Percentiles rank a stretch among this genome's conserved stretches.
These are phyloP conservation scores for Phytophthora idaei DNA, from an alignment of 352 stramenopile species.

Conservation along the genomic window DNA sequence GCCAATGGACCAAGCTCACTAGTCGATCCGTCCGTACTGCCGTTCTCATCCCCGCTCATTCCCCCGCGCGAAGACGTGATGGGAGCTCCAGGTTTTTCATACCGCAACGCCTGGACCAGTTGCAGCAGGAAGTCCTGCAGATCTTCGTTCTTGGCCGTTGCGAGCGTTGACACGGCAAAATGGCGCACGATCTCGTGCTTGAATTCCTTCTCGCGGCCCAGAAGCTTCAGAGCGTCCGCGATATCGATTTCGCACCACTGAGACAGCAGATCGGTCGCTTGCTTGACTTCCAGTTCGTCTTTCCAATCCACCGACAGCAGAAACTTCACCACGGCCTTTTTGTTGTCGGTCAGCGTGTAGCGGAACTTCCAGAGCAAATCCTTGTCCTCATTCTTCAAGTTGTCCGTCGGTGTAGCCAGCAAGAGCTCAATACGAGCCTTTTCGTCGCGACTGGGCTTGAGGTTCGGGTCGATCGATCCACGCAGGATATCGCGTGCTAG, in stretches of 20 bases:
- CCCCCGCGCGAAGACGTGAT: slow-evolving; percentile 43
- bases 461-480: slow-evolving; percentile 96
- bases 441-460: slow-evolving; percentile 97
- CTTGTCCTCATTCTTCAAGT: slow-evolving; percentile 92
- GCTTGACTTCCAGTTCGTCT: slow-evolving; percentile 96
- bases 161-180: slow-evolving; percentile 97
- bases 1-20: slow-evolving; percentile 85
- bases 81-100: slow-evolving; percentile 61
- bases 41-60: slow-evolving; percentile 49
- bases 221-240: slow-evolving; percentile 97
- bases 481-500: slow-evolving; percentile 95
- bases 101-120: slow-evolving; percentile 97
- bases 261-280: slow-evolving; percentile 84
- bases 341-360: slow-evolving; percentile 95
- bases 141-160: slow-evolving; percentile 96
- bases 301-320: slow-evolving; percentile 98
- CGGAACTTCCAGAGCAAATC: slow-evolving; percentile 97
- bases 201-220: slow-evolving; percentile 92
- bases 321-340: slow-evolving; percentile 98
- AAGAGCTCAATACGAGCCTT: slow-evolving; percentile 92
- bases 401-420: slow-evolving; percentile 93
- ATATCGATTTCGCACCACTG: slow-evolving; percentile 96
- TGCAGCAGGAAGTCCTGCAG: slow-evolving; percentile 98
- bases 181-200: slow-evolving; percentile 92
- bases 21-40: slow-evolving; percentile 46